Conservation (phyloP, 768 basidiomycete species). For the Tulasnella sp. region DNA sequence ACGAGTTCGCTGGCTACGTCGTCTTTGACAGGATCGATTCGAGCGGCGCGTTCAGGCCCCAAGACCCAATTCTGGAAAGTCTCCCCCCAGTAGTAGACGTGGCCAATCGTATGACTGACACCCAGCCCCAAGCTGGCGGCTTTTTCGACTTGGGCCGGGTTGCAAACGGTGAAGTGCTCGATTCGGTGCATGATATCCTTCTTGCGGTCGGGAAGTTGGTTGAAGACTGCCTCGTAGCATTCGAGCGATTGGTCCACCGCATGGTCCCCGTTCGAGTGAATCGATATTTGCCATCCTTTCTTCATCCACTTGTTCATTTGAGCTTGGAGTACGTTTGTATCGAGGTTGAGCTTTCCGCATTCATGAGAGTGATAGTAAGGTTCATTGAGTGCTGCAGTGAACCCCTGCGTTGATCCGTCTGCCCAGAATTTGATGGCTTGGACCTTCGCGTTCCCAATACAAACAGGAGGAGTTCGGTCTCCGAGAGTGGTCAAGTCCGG, state of each 20-base stretch:
- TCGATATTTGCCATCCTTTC: neutral
- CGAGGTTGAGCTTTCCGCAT: neutral
- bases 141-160: neutral
- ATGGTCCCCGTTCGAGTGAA: neutral
- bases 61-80: neutral
- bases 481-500: neutral
- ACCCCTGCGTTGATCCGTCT: neutral
- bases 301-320: neutral
- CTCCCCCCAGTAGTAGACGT: slow-evolving; percentile 8
- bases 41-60: neutral
- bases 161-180: neutral
- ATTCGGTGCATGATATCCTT: neutral
- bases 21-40: slow-evolving; percentile 5
- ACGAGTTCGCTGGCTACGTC: neutral
- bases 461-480: neutral
- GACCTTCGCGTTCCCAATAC: neutral
- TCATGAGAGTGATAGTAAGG: neutral
- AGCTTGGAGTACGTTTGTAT: neutral
- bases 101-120: slow-evolving; percentile 5
- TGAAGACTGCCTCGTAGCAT: neutral
- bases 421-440: slow-evolving; percentile 4
- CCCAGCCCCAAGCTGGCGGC: neutral
- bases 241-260: neutral
- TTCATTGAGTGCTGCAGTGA: neutral
- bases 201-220: neutral